These are phyloP conservation scores for Xylariaceae sp. DNA, from an alignment of 2,329 filamentous ascomycete genomes.

Conservation along the genomic window DNA sequence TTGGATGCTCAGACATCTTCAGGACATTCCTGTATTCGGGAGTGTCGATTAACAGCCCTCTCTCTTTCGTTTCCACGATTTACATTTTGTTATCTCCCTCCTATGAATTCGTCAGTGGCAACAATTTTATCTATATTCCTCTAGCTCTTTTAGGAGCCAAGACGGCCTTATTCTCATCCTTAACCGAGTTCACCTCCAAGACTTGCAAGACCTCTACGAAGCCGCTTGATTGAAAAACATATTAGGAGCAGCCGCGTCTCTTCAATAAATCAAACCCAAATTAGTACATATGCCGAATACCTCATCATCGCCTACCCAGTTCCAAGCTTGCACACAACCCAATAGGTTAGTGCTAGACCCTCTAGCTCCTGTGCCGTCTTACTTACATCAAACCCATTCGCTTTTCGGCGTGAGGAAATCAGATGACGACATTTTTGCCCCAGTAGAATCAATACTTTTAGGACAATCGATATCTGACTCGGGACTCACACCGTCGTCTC, in stretches of 20 bases:
- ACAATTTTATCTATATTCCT: not conserved
- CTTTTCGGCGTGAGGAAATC: constrained; percentile 14
- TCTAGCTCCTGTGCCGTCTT: constrained; percentile 7
- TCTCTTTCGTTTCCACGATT: not conserved
- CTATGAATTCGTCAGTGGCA: not conserved
- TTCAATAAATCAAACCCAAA: not conserved
- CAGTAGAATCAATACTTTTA: not conserved
- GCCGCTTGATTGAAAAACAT: not conserved
- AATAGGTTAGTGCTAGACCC: not conserved
- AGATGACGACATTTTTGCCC: constrained; percentile 3
- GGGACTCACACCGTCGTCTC: not conserved
- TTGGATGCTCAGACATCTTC: not conserved
- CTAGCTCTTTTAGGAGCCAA: not conserved
- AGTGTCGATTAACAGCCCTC: not conserved
- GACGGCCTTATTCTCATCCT: not conserved
- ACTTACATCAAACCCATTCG: constrained; percentile 11
- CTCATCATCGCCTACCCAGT: not conserved
- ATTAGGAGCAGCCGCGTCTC: not conserved
- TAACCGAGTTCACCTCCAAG: not conserved
- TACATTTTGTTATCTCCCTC: not conserved
- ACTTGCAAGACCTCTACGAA: constrained; percentile 1
- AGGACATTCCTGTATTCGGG: not conserved
- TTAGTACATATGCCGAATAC: constrained; percentile 1
- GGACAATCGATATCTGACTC: not conserved
- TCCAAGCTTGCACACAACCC: constrained; percentile 6